Evolutionary conservation across 176 grass and related monocot genomes (phyloP), one percentile per base, ranked within the genome.

Genomic region (Alloteropsis semialata): DNA sequence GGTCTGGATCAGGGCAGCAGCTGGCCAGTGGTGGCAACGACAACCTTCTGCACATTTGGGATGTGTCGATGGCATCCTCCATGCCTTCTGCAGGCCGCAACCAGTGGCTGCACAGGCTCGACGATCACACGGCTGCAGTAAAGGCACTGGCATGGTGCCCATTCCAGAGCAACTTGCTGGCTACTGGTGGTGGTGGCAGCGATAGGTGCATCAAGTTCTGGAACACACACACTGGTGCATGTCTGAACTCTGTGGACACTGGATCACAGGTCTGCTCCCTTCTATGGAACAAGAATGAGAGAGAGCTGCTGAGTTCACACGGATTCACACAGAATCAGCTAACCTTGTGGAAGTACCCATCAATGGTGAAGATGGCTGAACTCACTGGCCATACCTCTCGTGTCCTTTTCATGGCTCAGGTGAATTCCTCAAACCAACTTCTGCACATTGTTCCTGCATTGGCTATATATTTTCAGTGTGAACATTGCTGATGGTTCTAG

Each of bases 181-280:
- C 81, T 4, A 84, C 76, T 15, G 76, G 87, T 9, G 87, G 82
- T 24, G 81, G 87, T 10, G 75, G 68, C 22, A 78, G 67, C 10
- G 87, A 89, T 15, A 27, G 81, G 12, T 89, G 87, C 82, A 89
- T 89, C 77, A 89, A 89, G 76, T 89, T 83, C 69, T 83, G 81
- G 81, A 83, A 83, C 81, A 74, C 69, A 0, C 69, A 70, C 29
- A 68, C 64, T 2, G 74, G 58, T 33, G 67, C 81, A 4, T 83
- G 55, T 15, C 73, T 88, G 5, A 78, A 83, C 55, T 83, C 80
- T 50, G 74, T 82, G 0, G 63, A 82, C 15, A 78, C 79, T 3
- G 80, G 80, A 42, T 82, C 79, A 24, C 55, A 88, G 69, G 80
- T 78, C 6, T 78, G 80, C 17, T 10, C 81, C 16, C 64, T 88